Base-by-base conservation (phyloP, 352 stramenopile species). In the Phytophthora constricta region DNA sequence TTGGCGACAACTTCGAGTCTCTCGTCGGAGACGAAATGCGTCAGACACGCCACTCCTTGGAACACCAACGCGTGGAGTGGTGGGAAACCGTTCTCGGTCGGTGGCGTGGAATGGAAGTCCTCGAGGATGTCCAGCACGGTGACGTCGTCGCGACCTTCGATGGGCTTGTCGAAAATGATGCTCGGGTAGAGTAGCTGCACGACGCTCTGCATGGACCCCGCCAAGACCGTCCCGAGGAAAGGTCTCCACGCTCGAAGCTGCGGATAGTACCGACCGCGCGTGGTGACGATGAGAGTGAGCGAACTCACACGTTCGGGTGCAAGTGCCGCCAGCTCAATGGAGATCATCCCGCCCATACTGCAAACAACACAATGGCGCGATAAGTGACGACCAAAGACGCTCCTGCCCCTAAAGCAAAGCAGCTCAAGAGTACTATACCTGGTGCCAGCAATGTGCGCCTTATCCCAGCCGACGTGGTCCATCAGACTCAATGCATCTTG, bases 271-370 rank as follows among this genome's bases (percentile, higher is more conserved):
- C 67, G 65, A 22, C 76, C 76, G 1, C 68, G 71, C 5, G 76
- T 79, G 9, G 73, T 82, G 28, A 82, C 77, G 31, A 82, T 58
- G 26, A 85, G 71, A 16, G 73, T 63, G 25, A 85, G 62, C 37
- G 77, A 85, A 11, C 51, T 27, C 0, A 85, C 74, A 13, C 77
- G 77, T 42, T 68, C 20, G 5, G 73, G 73, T 16, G 68, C 64
- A 20, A 57, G 48, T 5, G 62, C 51, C 10, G 74, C 71, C 31
- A 85, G 62, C 62, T 85, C 77, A 11, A 80, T 62, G 5, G 74
- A 68, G 60, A 85, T 82, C 77, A 85, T 85, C 33, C 70, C 70
- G 28, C 70, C 70, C 56, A 79, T 68, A 20, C 63, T 70, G 49
- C 8, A 57, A 20, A 13, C 31, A 53, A 28, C 10, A 4, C 4